A percentile compares a stretch with the other conserved stretches of the same genome.
Conservation (phyloP, 192 early-diverging fungal genomes). For the Coemansia sp. region DNA sequence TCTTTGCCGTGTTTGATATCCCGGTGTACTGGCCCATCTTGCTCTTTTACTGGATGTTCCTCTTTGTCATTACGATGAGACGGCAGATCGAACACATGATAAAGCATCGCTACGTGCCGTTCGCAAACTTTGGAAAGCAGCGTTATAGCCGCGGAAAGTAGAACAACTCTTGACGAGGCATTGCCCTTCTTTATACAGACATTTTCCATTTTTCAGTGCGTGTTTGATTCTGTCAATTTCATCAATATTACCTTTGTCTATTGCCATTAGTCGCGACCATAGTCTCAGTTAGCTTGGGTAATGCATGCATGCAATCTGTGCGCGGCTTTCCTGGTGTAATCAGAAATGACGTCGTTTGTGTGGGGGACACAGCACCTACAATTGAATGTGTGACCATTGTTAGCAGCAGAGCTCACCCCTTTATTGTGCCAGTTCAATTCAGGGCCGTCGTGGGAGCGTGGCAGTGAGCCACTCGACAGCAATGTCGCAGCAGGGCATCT, state of each 20-base stretch:
- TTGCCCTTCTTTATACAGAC: background rate
- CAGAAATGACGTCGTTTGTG: background rate
- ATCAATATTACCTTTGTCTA: background rate
- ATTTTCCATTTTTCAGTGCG: constrained; percentile 6
- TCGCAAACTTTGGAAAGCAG: constrained; percentile 75
- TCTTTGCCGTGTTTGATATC: constrained; percentile 87
- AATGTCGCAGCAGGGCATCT: background rate
- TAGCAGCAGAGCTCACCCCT: background rate
- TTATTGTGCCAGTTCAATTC: background rate
- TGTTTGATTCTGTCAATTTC: background rate
- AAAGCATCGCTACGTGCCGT: constrained; percentile 88
- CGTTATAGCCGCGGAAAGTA: constrained; percentile 55
- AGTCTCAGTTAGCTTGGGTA: background rate
- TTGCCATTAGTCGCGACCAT: background rate
- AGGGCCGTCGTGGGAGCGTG: constrained; percentile 6
- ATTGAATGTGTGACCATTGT: background rate
- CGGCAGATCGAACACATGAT: constrained; percentile 98
- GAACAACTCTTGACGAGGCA: background rate
- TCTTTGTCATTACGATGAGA: constrained; percentile 94
- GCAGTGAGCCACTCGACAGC: constrained; percentile 2
- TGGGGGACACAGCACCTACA: background rate
- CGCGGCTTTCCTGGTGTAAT: background rate
- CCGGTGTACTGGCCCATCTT: constrained; percentile 99
- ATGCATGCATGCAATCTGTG: background rate
- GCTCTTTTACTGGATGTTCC: constrained; percentile 91